phyloP scores from a whole-genome alignment of 1,139 yeast species.

The Suhomyces choctaworum region DNA sequence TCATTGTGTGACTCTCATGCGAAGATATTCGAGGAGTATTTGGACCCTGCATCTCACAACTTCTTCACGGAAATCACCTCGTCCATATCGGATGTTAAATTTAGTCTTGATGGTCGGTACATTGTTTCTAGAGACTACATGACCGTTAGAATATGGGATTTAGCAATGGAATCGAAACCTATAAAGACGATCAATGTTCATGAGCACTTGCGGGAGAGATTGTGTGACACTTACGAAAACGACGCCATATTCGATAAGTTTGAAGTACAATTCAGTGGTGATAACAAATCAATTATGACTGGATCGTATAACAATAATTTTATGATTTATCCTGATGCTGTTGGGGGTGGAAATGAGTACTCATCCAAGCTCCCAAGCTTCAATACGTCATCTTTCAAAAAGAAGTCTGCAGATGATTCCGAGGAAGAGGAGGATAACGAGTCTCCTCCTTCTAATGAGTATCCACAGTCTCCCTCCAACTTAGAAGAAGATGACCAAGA shows the following conservation, averaged over 20 bases:
- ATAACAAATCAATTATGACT: slow-evolving; percentile 89
- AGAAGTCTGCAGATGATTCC: slow-evolving; percentile 31
- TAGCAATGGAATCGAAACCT: slow-evolving; percentile 95
- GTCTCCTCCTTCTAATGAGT: slow-evolving; percentile 30
- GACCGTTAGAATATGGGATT: slow-evolving; percentile 98
- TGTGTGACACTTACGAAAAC: slow-evolving; percentile 97
- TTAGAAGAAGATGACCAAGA: slow-evolving; percentile 64
- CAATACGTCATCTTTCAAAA: slow-evolving; percentile 21
- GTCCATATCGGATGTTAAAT: slow-evolving; percentile 90
- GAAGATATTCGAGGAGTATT: slow-evolving; percentile 86
- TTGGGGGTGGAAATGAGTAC: slow-evolving; percentile 26
- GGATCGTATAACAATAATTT: slow-evolving; percentile 97
- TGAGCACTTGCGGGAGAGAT: slow-evolving; percentile 87
- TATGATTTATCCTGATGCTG: slow-evolving; percentile 90
- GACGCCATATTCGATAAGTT: slow-evolving; percentile 98
- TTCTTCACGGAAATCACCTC: slow-evolving; percentile 97
- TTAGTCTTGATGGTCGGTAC: slow-evolving; percentile 89
- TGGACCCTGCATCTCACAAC: slow-evolving; percentile 90
- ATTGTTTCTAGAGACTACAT: slow-evolving; percentile 95
- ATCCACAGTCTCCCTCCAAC: slow-evolving; percentile 41
- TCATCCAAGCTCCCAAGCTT: slow-evolving; percentile 17
- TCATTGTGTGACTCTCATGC: slow-evolving; percentile 92
- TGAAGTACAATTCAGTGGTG: slow-evolving; percentile 94
- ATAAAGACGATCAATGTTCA: slow-evolving; percentile 92
- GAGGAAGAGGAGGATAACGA: slow-evolving; percentile 40